phyloP scores from a whole-genome alignment of 176 grass and related monocot genomes.

The Avena sativa region DNA sequence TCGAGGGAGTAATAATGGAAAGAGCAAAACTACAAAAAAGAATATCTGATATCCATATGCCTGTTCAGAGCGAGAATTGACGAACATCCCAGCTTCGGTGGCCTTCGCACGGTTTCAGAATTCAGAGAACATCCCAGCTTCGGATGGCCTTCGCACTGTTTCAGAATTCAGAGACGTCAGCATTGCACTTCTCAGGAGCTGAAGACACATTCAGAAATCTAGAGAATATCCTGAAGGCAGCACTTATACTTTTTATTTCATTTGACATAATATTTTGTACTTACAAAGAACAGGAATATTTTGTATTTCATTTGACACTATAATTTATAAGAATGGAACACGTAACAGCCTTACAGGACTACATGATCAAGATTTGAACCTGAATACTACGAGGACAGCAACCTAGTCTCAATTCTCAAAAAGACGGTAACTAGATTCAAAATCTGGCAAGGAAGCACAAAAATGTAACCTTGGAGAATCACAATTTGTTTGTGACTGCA shows the following conservation, averaged over 20 bases:
- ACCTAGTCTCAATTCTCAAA: not conserved
- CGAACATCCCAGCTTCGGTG: too few species aligned
- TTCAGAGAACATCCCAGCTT: not conserved
- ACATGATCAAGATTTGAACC: not conserved
- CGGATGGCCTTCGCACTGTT: not conserved
- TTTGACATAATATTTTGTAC: not conserved
- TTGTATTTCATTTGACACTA: not conserved
- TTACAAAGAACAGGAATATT: not conserved
- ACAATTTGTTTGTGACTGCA: not conserved
- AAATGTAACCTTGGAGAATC: not conserved
- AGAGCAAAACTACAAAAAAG: too few species aligned
- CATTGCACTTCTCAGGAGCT: not conserved
- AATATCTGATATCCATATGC: too few species aligned
- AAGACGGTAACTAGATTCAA: not conserved
- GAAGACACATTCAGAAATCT: not conserved
- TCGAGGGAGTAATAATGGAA: too few species aligned
- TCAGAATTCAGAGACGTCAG: not conserved
- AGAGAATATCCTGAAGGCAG: not conserved
- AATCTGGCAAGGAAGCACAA: not conserved
- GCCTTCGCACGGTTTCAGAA: not conserved
- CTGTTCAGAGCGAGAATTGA: too few species aligned
- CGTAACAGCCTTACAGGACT: not conserved
- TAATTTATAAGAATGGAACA: not conserved
- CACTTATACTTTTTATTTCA: not conserved
- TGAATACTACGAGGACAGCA: not conserved